These are phyloP conservation scores for Rubroboletus satanas DNA, from an alignment of 768 basidiomycete genomes.

Conservation along the genomic window DNA sequence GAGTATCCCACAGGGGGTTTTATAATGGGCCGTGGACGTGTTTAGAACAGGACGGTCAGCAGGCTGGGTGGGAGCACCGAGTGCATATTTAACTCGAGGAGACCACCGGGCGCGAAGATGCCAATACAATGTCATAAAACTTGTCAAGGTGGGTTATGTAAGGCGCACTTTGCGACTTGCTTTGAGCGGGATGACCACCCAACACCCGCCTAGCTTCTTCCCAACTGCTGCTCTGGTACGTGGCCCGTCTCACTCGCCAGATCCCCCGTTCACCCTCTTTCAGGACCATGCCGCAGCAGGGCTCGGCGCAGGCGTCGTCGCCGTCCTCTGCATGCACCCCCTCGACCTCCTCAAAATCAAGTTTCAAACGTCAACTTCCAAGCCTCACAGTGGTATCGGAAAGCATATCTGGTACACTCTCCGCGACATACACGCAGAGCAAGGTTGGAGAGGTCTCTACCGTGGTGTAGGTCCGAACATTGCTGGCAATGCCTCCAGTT, in stretches of 20 bases:
- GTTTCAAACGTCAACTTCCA: constrained; percentile 79
- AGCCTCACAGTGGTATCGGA: constrained; percentile 57
- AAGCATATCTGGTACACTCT: constrained; percentile 75
- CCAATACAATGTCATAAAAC: background rate
- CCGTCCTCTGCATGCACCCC: constrained; percentile 95
- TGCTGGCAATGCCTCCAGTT: constrained; percentile 92
- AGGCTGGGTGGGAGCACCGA: background rate
- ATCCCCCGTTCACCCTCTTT: background rate
- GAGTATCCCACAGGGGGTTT: background rate
- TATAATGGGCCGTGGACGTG: background rate
- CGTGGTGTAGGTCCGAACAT: constrained; percentile 88
- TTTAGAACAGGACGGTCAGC: constrained; percentile 2
- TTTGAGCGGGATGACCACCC: constrained; percentile 24
- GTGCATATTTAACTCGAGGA: too few relatives aligned
- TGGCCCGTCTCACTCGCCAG: background rate
- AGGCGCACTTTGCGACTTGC: constrained; percentile 4
- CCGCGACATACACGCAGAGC: constrained; percentile 62
- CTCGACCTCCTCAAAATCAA: constrained; percentile 94
- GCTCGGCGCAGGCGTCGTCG: constrained; percentile 86
- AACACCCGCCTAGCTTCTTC: constrained; percentile 40
- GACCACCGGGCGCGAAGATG: too few relatives aligned
- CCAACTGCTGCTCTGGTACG: constrained; percentile 35
- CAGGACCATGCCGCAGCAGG: constrained; percentile 97
- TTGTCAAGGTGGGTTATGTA: constrained; percentile 10
- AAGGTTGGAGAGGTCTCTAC: constrained; percentile 86